Percentiles rank a stretch among this genome's conserved stretches.
These are phyloP conservation scores for Cicer yamashitae DNA, from an alignment of 306 rosid species.

Conservation along the genomic window DNA sequence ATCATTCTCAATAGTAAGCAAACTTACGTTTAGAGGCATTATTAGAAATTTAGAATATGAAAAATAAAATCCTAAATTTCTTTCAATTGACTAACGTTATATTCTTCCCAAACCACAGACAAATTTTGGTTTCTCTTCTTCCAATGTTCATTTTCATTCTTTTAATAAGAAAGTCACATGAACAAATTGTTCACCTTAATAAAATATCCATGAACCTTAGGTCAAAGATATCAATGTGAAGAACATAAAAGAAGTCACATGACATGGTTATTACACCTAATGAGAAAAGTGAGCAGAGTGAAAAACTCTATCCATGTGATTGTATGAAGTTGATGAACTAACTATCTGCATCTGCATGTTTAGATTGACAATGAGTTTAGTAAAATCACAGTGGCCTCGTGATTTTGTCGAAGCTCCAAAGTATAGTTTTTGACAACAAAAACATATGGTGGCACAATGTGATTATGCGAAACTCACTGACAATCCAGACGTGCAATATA, in stretches of 20 bases:
- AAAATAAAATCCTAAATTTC: conserved; percentile 22
- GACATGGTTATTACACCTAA: conserved; percentile 34
- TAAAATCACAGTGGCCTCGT: background rate
- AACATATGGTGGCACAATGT: background rate
- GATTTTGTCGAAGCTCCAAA: background rate
- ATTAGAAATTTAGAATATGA: background rate
- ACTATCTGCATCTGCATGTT: conserved; percentile 34
- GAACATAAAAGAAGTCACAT: conserved; percentile 39
- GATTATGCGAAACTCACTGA: background rate
- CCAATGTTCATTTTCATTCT: conserved; percentile 24
- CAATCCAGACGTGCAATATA: background rate
- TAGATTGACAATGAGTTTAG: background rate
- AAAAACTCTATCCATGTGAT: conserved; percentile 53
- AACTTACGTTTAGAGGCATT: background rate
- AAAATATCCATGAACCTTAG: conserved; percentile 38
- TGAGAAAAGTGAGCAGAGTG: conserved; percentile 47
- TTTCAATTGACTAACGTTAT: conserved; percentile 17
- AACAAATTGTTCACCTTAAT: conserved; percentile 30
- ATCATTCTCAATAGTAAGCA: background rate
- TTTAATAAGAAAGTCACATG: conserved; percentile 35
- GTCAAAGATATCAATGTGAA: conserved; percentile 33
- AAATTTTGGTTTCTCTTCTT: conserved; percentile 3
- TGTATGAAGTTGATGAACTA: conserved; percentile 46
- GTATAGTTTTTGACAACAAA: background rate
- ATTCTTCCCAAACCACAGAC: conserved; percentile 17